Evolutionary conservation across 805 yeast species (phyloP), one percentile per base, ranked within the genome.

Genomic region (Schwanniomyces vanrijiae): DNA sequence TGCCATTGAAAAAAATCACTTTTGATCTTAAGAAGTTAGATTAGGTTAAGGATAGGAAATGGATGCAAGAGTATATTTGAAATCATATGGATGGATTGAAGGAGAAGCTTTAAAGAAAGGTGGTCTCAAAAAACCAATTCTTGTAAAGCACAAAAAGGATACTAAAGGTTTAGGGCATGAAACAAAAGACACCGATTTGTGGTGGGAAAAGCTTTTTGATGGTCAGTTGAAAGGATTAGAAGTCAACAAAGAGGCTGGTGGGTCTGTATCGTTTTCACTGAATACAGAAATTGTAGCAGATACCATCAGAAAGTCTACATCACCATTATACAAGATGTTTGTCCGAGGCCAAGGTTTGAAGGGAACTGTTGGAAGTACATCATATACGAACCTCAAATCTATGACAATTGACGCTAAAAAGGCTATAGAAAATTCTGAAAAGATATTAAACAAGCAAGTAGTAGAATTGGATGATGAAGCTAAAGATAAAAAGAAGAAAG

Each of bases 141-240:
- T 92, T 51, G 97, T 94, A 46, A 86, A 86, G 54, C 97, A 92
- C 60, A 90, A 94, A 67, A 84, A 83, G 55, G 97, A 92, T 60
- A 84, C 83, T 48, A 90, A 90, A 61, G 99, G 99, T 8, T 75
- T 92, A 21, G 99, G 99, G 0, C 85, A 86, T 60, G 83, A 81
- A 21, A 77, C 78, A 20, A 84, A 82, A 43, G 94, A 89, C 54
- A 80, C 84, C 13, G 96, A 88, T 53, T 86, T 89, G 40, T 92
- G 99, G 99, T 92, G 99, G 99, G 99, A 92, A 55, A 78, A 88
- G 53, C 74, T 92, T 39, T 94, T 94, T 69, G 97, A 92, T 65
- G 97, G 97, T 1, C 97, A 90, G 54, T 75, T 92, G 53, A 88
- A 89, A 60, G 79, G 82, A 7, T 64, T 94, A 43, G 90, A 88